These are phyloP conservation scores for Coccomyxa sp. DNA, from an alignment of 139 green algal species.

Conservation along the genomic window DNA sequence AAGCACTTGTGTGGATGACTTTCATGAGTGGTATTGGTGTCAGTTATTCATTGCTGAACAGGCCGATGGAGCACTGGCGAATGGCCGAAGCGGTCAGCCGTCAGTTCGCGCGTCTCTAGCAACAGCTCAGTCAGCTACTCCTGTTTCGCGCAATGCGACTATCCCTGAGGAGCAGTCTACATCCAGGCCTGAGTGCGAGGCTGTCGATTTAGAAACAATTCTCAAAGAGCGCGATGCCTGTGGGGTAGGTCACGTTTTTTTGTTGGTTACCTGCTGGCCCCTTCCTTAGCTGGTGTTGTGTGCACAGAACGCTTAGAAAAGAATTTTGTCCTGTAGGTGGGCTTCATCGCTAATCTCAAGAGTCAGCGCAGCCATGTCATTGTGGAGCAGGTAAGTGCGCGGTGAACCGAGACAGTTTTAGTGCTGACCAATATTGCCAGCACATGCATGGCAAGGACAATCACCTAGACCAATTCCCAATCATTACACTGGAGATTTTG, in stretches of 20 bases:
- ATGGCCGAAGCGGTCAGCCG: neutral
- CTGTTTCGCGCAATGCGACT: neutral
- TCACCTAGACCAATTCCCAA: too few relatives aligned
- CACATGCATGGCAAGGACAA: too few relatives aligned
- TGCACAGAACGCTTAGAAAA: neutral
- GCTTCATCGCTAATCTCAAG: conserved; percentile 94
- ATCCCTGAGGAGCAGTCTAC: neutral
- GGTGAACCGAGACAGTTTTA: neutral
- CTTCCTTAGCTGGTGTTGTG: neutral
- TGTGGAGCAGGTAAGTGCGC: conserved; percentile 68
- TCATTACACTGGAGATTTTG: too few relatives aligned
- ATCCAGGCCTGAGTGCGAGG: conserved; percentile 12
- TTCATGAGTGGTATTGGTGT: too few relatives aligned
- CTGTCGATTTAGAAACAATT: conserved; percentile 83
- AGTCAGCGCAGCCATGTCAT: conserved; percentile 85
- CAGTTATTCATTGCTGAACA: neutral
- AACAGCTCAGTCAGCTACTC: neutral
- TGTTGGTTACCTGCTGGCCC: neutral
- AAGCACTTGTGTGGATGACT: too few relatives aligned
- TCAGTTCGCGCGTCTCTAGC: neutral
- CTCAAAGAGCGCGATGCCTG: conserved; percentile 92
- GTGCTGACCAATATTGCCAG: too few relatives aligned
- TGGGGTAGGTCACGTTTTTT: conserved; percentile 65
- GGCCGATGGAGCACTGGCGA: neutral
- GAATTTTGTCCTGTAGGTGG: conserved; percentile 60